Conservation (phyloP, 495 filamentous ascomycete species). For the Tuber microsphaerosporum region DNA sequence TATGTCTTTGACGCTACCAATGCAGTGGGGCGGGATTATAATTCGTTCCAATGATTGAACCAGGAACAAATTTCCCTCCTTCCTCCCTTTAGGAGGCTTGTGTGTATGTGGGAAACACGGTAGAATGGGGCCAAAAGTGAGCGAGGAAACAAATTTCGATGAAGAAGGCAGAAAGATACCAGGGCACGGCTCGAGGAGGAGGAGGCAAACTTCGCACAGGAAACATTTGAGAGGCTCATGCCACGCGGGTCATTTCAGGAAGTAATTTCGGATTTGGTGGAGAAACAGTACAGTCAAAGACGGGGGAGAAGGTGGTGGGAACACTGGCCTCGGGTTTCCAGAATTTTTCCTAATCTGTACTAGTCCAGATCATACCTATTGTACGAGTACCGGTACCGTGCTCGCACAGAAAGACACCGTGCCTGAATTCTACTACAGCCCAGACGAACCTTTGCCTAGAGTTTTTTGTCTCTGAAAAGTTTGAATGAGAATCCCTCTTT, state of each 20-base stretch:
- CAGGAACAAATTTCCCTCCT: not conserved
- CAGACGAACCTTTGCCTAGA: not conserved
- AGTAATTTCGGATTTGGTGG: not conserved
- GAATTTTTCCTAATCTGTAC: not conserved
- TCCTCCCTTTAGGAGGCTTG: not conserved
- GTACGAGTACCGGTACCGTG: no score
- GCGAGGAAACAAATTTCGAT: not conserved
- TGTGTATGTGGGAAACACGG: not conserved
- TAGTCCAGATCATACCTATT: not conserved
- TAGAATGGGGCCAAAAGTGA: not conserved
- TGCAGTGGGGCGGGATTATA: not conserved
- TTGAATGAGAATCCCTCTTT: not conserved
- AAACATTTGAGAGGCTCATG: not conserved
- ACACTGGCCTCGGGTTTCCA: not conserved
- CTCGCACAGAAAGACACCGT: not conserved
- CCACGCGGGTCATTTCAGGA: not conserved
- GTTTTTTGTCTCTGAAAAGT: not conserved
- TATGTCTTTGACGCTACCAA: not conserved
- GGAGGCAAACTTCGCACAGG: not conserved
- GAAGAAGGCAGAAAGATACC: not conserved
- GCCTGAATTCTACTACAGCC: not conserved
- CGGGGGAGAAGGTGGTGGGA: not conserved
- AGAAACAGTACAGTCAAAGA: not conserved
- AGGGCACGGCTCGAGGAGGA: not conserved
- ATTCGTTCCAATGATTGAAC: not conserved